Evolutionary conservation across 139 green algal species (phyloP), one percentile per base, ranked within the genome.

Genomic region (Coelastrella sp.): DNA sequence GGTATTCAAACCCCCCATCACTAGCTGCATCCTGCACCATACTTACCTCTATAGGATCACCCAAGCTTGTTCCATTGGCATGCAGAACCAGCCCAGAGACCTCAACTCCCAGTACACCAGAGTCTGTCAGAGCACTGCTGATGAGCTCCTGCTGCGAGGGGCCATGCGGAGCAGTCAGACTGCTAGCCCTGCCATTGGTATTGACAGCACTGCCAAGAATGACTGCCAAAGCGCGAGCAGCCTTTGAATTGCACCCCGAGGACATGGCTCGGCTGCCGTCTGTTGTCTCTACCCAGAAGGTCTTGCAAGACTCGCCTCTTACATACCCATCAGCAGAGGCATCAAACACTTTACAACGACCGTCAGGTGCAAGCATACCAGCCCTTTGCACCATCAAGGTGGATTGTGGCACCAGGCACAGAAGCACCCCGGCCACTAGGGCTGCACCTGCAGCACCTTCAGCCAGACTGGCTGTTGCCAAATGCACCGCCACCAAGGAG

Each of bases 91-190:
- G 77, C 19, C 45, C 72, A 11, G 51, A 41, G 2, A 83, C 34
- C 25, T 83, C 68, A 38, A 4, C 2, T 1, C 45, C 43, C 2
- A 48, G 7, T 35, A 93, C n/a, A 3, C 62, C 50, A 21, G 91
- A 89, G 11, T 68, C 83, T n/a, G 59, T 63, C 59, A 98, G 85
- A 0, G 93, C 94, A 15, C 48, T 53, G 0, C 83, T 82, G 23
- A 98, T 92, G 2, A 96, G 94, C 0, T 89, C 88, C 84, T 97
- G 95, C 86, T 98, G 95, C 13, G 91, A 86, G 2, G 95, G 95
- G 5, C 95, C 95, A 68, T 96, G 97, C n/a, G 95, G 95, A 4
- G 95, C 95, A 0, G 94, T 98, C 15, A 98, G 90, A 30, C 90
- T 92, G 89, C 90, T 95, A 72, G 91, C 95, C 27, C 94, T 89